Conservation (phyloP, 352 stramenopile genomes). For the Globisporangium recalcitrans region DNA sequence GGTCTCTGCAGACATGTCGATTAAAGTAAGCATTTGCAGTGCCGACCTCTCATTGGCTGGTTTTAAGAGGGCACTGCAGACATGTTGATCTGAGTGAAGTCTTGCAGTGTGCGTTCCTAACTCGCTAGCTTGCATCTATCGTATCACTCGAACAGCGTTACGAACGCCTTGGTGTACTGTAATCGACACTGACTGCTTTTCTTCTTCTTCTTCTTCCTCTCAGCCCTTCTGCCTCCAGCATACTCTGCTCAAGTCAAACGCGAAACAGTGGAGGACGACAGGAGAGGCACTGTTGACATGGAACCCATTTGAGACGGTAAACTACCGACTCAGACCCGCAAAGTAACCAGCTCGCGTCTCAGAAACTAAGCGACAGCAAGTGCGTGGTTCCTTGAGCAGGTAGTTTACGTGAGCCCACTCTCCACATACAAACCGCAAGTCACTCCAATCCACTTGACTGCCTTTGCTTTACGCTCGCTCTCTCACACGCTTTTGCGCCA, state of each 20-base stretch:
- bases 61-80: too few species aligned
- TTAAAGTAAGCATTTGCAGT: too few species aligned
- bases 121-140: too few species aligned
- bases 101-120: too few species aligned
- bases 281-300: background rate
- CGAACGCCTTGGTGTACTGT: too few species aligned
- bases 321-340: background rate
- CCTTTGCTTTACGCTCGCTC: background rate
- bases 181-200: too few species aligned
- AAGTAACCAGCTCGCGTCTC: background rate
- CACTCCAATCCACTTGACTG: background rate
- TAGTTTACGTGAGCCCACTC: background rate
- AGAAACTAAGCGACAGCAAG: too few species aligned
- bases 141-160: too few species aligned
- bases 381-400: background rate
- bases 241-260: constrained; percentile 3
- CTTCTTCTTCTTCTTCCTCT: background rate
- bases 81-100: too few species aligned
- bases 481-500: background rate
- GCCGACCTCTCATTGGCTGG: too few species aligned
- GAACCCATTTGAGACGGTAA: background rate
- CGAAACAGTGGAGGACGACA: background rate
- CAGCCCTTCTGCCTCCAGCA: background rate
- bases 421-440: background rate
- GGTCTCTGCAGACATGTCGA: too few species aligned